Evolutionary conservation across 306 rosid genomes (phyloP).

Genomic region (Trifolium pratense): DNA sequence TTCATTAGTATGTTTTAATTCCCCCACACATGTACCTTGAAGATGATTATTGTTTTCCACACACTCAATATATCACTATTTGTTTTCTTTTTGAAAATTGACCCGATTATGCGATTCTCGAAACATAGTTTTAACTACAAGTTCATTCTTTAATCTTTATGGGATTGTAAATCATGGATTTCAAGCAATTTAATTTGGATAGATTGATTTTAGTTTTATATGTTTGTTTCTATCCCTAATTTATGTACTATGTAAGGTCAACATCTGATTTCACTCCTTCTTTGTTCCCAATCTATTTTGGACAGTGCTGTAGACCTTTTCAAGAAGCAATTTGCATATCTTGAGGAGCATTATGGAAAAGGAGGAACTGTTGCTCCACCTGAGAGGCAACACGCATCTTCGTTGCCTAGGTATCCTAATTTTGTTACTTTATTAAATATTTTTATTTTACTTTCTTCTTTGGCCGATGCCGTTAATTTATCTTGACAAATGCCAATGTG

Average conservation of each 20-base stretch:
- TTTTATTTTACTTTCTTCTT: conserved; percentile 10
- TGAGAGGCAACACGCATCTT: conserved; percentile 97
- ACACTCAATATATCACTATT: background rate
- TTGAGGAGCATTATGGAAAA: conserved; percentile 94
- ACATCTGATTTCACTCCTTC: background rate
- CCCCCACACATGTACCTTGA: no score
- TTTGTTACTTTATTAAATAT: background rate
- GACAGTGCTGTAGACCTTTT: conserved; percentile 96
- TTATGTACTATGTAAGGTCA: background rate
- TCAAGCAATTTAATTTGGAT: conserved; percentile 19
- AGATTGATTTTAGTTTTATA: conserved; percentile 14
- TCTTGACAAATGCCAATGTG: background rate
- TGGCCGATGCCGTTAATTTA: conserved; percentile 22
- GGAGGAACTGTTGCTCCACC: conserved; percentile 82
- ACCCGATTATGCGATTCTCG: conserved; percentile 2
- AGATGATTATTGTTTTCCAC: background rate
- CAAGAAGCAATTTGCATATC: conserved; percentile 97
- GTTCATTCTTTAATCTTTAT: conserved; percentile 9
- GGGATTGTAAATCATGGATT: conserved; percentile 22
- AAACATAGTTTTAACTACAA: conserved; percentile 21
- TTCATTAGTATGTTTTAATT: no score
- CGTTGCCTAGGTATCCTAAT: conserved; percentile 78
- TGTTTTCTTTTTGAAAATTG: background rate
- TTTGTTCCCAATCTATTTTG: conserved; percentile 21
- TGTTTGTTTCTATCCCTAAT: conserved; percentile 25